Evolutionary conservation across 352 stramenopile species (phyloP).

Genomic region (Blastocystis sp.): DNA sequence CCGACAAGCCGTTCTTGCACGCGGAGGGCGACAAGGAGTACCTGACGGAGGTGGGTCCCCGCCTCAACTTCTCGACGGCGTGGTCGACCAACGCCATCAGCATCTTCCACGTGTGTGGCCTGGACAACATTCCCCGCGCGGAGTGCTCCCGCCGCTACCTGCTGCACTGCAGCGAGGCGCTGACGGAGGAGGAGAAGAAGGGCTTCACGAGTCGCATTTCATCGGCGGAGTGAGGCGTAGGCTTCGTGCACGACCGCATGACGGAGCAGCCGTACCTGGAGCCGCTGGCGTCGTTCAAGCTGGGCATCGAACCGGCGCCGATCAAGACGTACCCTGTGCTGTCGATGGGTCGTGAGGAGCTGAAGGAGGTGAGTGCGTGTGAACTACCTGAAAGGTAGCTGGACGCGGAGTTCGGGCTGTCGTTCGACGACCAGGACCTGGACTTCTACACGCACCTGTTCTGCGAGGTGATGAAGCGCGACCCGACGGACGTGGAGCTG

Average conservation of each 20-base stretch:
- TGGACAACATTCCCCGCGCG: conserved; percentile 84
- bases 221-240: conserved; percentile 65
- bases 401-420: conserved; percentile 82
- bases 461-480: conserved; percentile 88
- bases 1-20: conserved; percentile 6
- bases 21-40: conserved; percentile 7
- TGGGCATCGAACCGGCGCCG: conserved; percentile 78
- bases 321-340: conserved; percentile 90
- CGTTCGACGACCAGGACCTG: conserved; percentile 97
- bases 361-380: conserved; percentile 78
- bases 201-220: conserved; percentile 73
- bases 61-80: conserved; percentile 88
- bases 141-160: conserved; percentile 87
- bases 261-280: conserved; percentile 90
- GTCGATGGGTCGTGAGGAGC: conserved; percentile 72
- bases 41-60: conserved; percentile 78
- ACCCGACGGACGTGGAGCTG: conserved; percentile 71
- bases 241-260: conserved; percentile 90
- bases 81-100: conserved; percentile 94
- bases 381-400: conserved; percentile 69
- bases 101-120: conserved; percentile 89
- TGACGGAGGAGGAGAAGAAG: conserved; percentile 75
- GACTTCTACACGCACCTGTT: conserved; percentile 96
- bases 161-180: conserved; percentile 73
- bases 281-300: conserved; percentile 85